Evolutionary conservation across 1,139 yeast genomes (phyloP).

Genomic region (Candida albicans): DNA sequence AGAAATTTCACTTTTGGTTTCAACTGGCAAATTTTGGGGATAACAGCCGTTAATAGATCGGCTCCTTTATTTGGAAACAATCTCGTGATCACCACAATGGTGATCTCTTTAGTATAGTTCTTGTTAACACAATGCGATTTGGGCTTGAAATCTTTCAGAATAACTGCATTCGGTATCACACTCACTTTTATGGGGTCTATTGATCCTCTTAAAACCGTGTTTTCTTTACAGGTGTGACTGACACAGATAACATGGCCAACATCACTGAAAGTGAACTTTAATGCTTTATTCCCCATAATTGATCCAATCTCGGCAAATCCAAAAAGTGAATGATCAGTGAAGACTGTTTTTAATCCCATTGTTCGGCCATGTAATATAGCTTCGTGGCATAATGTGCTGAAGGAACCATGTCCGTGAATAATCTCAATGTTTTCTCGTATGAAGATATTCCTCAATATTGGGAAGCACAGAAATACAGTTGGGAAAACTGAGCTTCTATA

Average conservation of each 20-base stretch:
- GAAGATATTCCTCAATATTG: slow-evolving; percentile 79
- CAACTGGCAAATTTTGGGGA: slow-evolving; percentile 75
- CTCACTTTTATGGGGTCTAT: slow-evolving; percentile 76
- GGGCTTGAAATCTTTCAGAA: slow-evolving; percentile 79
- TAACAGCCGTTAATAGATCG: slow-evolving; percentile 78
- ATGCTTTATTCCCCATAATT: slow-evolving; percentile 80
- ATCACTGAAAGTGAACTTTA: slow-evolving; percentile 82
- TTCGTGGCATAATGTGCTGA: slow-evolving; percentile 84
- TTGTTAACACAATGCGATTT: slow-evolving; percentile 11
- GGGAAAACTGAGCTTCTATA: slow-evolving; percentile 87
- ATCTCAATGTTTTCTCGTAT: slow-evolving; percentile 83
- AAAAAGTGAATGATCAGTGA: slow-evolving; percentile 94
- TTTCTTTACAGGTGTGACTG: slow-evolving; percentile 94
- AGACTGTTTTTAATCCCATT: slow-evolving; percentile 88
- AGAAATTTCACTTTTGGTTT: slow-evolving; percentile 71
- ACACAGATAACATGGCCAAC: slow-evolving; percentile 94
- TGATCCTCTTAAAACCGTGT: slow-evolving; percentile 85
- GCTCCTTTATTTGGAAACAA: slow-evolving; percentile 97
- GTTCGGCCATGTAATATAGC: slow-evolving; percentile 87
- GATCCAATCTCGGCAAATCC: slow-evolving; percentile 89
- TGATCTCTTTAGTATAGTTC: slow-evolving; percentile 36
- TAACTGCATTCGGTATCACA: slow-evolving; percentile 96
- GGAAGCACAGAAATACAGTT: slow-evolving; percentile 84
- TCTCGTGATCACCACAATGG: slow-evolving; percentile 89
- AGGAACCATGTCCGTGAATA: slow-evolving; percentile 94